Conservation (phyloP, 1,284 basidiomycete species). For the Cutaneotrichosporon cavernicola region DNA sequence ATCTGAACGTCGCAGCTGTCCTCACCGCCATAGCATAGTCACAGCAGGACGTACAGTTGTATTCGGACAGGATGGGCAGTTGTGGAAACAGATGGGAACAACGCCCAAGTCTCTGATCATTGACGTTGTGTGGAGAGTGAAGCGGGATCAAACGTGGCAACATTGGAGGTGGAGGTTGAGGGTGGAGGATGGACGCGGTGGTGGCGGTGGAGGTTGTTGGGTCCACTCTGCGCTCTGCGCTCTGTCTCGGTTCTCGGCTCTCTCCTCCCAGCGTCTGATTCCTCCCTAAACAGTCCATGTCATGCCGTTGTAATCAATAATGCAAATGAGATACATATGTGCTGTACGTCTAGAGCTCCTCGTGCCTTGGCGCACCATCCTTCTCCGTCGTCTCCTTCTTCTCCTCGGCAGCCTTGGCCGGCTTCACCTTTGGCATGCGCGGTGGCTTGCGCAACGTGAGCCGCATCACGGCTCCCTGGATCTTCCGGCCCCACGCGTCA, state of each 20-base stretch:
- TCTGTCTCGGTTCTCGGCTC: too few relatives aligned
- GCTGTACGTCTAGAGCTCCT: constrained; percentile 16
- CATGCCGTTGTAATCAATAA: background rate
- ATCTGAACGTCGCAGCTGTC: too few relatives aligned
- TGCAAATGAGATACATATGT: constrained; percentile 5
- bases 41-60: background rate
- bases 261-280: too few relatives aligned
- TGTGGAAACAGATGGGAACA: background rate
- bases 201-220: too few relatives aligned
- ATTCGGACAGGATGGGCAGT: background rate
- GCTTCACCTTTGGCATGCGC: constrained; percentile 19
- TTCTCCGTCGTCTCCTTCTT: background rate
- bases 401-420: constrained; percentile 5
- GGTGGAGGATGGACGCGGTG: too few relatives aligned
- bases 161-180: too few relatives aligned
- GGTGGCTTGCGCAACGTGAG: constrained; percentile 19
- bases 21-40: too few relatives aligned
- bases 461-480: constrained; percentile 65
- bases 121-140: too few relatives aligned
- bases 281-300: too few relatives aligned
- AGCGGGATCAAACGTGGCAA: too few relatives aligned
- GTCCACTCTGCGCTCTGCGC: too few relatives aligned
- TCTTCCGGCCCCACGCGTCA: constrained; percentile 70
- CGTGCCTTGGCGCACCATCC: constrained; percentile 10
- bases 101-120: too few relatives aligned